A percentile compares a stretch with the other conserved stretches of the same genome.
Conservation (phyloP, 2,329 filamentous ascomycete genomes). For the Westerdykella ornata region DNA sequence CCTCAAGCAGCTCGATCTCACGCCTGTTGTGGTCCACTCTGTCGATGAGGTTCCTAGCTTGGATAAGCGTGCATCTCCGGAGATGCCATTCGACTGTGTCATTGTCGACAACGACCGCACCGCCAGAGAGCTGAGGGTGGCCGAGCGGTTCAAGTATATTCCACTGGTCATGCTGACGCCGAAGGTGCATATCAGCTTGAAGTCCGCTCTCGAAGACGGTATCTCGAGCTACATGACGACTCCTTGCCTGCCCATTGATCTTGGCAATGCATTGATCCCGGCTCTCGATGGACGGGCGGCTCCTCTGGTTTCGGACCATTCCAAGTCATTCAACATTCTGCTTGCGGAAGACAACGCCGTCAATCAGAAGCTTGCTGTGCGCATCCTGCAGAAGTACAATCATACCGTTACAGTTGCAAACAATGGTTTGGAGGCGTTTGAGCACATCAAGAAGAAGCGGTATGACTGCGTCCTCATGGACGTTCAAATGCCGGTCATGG, state of each 20-base stretch:
- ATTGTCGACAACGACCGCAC: slow-evolving; percentile 91
- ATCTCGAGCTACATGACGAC: slow-evolving; percentile 99
- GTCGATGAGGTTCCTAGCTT: slow-evolving; percentile 58
- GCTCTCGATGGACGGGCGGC: slow-evolving; percentile 89
- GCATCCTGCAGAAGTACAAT: slow-evolving; percentile 96
- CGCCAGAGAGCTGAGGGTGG: slow-evolving; percentile 73
- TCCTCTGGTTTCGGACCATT: slow-evolving; percentile 85
- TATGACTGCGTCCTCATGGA: slow-evolving; percentile 99
- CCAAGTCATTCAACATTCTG: slow-evolving; percentile 89
- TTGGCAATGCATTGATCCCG: slow-evolving; percentile 93
- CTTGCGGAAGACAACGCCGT: slow-evolving; percentile 96
- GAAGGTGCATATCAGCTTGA: slow-evolving; percentile 81
- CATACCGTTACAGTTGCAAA: slow-evolving; percentile 87
- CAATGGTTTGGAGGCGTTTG: slow-evolving; percentile 88
- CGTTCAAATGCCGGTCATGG: slow-evolving; percentile 99
- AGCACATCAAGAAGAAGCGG: slow-evolving; percentile 83
- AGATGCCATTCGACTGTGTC: slow-evolving; percentile 81
- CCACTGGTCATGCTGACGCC: slow-evolving; percentile 90
- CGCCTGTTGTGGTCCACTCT: slow-evolving; percentile 78
- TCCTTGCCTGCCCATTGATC: slow-evolving; percentile 85
- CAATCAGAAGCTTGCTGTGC: slow-evolving; percentile 91
- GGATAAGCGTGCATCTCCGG: slow-evolving; percentile 31
- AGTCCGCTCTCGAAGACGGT: slow-evolving; percentile 86
- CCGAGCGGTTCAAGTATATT: slow-evolving; percentile 96
- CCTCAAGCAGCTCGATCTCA: slow-evolving; percentile 70